Evolutionary conservation across 1,284 basidiomycete genomes (phyloP).

Genomic region (Volvariella volvacea): DNA sequence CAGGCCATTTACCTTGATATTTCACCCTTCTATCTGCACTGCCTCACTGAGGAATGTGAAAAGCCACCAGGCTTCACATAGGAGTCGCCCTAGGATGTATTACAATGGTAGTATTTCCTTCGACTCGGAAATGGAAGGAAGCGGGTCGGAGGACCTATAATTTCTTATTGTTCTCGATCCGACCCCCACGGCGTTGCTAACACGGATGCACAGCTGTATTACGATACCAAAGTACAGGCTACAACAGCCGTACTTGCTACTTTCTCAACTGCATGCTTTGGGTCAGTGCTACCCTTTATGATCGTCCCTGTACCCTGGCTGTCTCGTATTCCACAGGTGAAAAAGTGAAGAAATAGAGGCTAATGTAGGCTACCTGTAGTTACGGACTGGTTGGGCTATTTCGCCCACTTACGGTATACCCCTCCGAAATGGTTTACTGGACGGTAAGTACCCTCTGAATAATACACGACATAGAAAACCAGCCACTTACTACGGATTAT

Average conservation of each 20-base stretch:
- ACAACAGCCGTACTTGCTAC: slow-evolving; percentile 56
- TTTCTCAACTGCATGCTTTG: slow-evolving; percentile 60
- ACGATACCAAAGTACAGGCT: slow-evolving; percentile 45
- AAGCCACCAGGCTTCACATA: no score
- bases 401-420: slow-evolving; percentile 57
- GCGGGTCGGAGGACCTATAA: no score
- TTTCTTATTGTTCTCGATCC: no score
- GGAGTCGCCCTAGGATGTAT: no score
- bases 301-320: no score
- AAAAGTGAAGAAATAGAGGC: no score
- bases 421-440: slow-evolving; percentile 71
- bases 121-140: no score
- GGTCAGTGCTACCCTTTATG: slow-evolving; percentile 24
- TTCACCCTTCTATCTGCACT: not conserved
- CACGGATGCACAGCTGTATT: slow-evolving; percentile 38
- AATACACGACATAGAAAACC: not conserved
- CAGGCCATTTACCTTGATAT: not conserved
- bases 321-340: no score
- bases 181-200: not conserved
- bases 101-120: no score
- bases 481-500: not conserved
- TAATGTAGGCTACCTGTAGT: slow-evolving; percentile 15
- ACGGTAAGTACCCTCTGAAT: slow-evolving; percentile 23
- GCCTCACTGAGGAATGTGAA: no score
- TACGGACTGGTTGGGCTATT: slow-evolving; percentile 55